phyloP scores from a whole-genome alignment of 1,284 basidiomycete genomes.

The Ustilago sp. region DNA sequence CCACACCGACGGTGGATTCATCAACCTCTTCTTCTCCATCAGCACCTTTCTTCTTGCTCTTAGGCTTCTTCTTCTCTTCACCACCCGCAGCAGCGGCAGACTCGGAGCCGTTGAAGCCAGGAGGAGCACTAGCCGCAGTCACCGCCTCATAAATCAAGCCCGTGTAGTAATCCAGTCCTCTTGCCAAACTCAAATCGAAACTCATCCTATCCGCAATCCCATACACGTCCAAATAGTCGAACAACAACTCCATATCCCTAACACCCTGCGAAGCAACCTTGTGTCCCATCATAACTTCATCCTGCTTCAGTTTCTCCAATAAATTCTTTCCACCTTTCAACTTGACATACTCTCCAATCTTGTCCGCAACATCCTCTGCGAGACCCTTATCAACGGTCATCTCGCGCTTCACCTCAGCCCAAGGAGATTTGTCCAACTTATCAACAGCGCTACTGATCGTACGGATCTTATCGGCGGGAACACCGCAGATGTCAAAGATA shows the following conservation, averaged over 20 bases:
- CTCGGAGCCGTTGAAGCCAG: constrained; percentile 74
- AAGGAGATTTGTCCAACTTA: constrained; percentile 94
- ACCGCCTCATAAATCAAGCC: constrained; percentile 98
- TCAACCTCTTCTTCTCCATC: constrained; percentile 82
- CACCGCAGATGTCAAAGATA: constrained; percentile 95
- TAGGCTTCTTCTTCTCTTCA: constrained; percentile 72
- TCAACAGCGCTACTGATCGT: constrained; percentile 97
- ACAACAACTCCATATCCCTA: constrained; percentile 88
- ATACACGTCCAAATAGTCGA: constrained; percentile 85
- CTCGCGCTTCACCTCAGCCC: constrained; percentile 92
- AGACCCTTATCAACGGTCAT: constrained; percentile 97
- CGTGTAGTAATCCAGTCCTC: constrained; percentile 98
- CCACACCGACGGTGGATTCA: constrained; percentile 92
- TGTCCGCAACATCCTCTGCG: constrained; percentile 84
- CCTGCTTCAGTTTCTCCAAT: constrained; percentile 79
- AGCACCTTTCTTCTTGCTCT: constrained; percentile 71
- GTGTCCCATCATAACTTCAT: constrained; percentile 79
- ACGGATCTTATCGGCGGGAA: constrained; percentile 89
- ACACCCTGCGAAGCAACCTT: constrained; percentile 81
- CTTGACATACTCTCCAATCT: constrained; percentile 96
- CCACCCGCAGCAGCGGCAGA: constrained; percentile 25
- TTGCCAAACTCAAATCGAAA: constrained; percentile 94
- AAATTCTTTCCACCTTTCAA: constrained; percentile 83
- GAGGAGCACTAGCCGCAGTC: constrained; percentile 91
- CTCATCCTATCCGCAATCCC: constrained; percentile 81